Conservation (phyloP, 1,284 basidiomycete species). For the Tilletia walkeri region DNA sequence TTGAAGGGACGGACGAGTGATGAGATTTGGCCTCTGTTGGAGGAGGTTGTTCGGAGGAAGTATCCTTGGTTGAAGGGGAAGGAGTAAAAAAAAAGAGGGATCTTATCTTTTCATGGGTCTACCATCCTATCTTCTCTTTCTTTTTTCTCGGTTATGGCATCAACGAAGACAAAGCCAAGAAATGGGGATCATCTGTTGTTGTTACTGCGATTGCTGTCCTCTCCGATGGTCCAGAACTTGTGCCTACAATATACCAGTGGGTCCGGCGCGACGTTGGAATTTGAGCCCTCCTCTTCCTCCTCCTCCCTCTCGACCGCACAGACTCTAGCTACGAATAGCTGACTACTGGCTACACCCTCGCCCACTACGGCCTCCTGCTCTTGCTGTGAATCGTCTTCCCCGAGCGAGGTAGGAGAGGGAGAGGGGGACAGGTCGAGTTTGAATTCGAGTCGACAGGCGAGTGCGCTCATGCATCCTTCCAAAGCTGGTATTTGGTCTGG, state of each 20-base stretch:
- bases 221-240: neutral
- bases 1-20: constrained; percentile 81
- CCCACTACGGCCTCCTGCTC: constrained; percentile 16
- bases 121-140: no score
- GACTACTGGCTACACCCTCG: neutral
- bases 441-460: constrained; percentile 28
- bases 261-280: neutral
- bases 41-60: constrained; percentile 61
- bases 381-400: constrained; percentile 9
- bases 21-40: constrained; percentile 85
- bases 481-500: constrained; percentile 22
- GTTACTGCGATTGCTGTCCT: neutral
- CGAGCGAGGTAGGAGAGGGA: constrained; percentile 18
- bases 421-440: constrained; percentile 27
- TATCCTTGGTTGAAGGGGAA: neutral
- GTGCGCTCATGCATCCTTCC: constrained; percentile 23
- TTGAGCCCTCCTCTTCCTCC: no score
- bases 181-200: no score
- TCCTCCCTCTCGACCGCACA: constrained; percentile 7
- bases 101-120: no score
- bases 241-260: constrained; percentile 4
- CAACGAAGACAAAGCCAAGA: no score
- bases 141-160: no score
- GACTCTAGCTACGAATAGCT: constrained; percentile 13
- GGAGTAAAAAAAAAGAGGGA: no score